Conservation (phyloP, 192 early-diverging fungal genomes). For the Thoreauomyces humboldtii region DNA sequence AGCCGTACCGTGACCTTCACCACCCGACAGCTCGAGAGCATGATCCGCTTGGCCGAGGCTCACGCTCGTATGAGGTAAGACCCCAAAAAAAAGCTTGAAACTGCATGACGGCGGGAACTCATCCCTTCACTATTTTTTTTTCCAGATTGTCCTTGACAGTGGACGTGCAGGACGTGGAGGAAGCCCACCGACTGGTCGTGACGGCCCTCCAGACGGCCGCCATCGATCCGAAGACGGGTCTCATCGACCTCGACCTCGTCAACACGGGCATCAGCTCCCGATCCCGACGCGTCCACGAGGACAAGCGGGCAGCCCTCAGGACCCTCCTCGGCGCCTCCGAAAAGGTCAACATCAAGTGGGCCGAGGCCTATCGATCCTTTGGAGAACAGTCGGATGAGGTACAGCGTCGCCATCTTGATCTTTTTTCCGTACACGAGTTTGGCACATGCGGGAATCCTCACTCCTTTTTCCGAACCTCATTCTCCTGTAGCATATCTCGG, state of each 20-base stretch:
- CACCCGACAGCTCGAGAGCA: conserved; percentile 92
- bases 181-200: conserved; percentile 83
- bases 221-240: conserved; percentile 89
- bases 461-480: background rate
- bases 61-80: conserved; percentile 79
- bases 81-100: background rate
- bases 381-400: conserved; percentile 25
- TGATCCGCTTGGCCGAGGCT: conserved; percentile 94
- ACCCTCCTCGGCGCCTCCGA: conserved; percentile 20
- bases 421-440: too few relatives aligned
- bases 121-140: background rate
- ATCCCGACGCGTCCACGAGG: conserved; percentile 60
- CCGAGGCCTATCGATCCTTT: conserved; percentile 32
- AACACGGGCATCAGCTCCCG: conserved; percentile 82
- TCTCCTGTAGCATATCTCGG: conserved; percentile 21
- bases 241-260: conserved; percentile 91
- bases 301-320: conserved; percentile 55
- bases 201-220: conserved; percentile 88
- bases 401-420: background rate
- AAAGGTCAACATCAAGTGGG: conserved; percentile 16
- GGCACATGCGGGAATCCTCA: background rate
- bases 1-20: conserved; percentile 70
- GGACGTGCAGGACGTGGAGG: conserved; percentile 78
- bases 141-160: conserved; percentile 69
- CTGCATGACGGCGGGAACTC: too few relatives aligned